Conservation (phyloP, 352 stramenopile genomes). For the Phytophthora hibernalis region DNA sequence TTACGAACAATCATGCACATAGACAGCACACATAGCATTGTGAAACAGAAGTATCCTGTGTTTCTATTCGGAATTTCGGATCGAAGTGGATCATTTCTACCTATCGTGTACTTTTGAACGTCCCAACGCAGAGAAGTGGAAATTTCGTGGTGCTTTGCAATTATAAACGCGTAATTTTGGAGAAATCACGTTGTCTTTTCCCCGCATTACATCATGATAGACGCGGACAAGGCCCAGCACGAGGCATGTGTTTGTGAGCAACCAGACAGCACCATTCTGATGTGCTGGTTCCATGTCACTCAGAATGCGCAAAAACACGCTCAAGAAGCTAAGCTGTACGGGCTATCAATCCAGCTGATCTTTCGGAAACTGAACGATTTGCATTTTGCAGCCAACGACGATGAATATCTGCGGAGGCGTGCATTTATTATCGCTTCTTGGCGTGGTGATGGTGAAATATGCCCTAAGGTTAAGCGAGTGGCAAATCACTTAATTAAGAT, state of each 20-base stretch:
- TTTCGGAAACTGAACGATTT: background rate
- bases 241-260: background rate
- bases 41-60: conserved; percentile 2
- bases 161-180: background rate
- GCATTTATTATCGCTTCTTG: background rate
- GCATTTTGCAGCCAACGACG: background rate
- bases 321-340: background rate
- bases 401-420: background rate
- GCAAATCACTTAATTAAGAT: background rate
- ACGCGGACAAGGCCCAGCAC: background rate
- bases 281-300: background rate
- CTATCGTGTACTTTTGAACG: background rate
- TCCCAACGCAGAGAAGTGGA: background rate
- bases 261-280: background rate
- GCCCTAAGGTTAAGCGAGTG: background rate
- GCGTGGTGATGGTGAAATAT: background rate
- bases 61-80: conserved; percentile 1
- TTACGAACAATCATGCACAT: background rate
- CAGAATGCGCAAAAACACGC: background rate
- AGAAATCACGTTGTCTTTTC: background rate
- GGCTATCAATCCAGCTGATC: background rate
- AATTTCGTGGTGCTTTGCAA: background rate
- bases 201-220: background rate
- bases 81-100: background rate
- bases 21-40: background rate